These are phyloP conservation scores for Cercospora zeae-maydis DNA, from an alignment of 2,329 filamentous ascomycete genomes.

Conservation along the genomic window DNA sequence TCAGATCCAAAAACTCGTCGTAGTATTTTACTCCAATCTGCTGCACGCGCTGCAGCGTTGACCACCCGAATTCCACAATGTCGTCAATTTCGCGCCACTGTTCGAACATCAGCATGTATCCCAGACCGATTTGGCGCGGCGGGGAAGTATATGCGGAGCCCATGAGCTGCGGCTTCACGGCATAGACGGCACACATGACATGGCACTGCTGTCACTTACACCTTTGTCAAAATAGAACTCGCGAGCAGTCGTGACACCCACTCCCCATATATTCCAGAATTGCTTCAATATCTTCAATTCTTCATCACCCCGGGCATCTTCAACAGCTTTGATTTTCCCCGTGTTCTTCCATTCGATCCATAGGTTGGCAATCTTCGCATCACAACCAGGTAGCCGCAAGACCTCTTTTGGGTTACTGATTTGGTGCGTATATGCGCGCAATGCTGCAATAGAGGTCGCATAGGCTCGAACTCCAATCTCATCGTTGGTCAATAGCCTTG, in stretches of 20 bases:
- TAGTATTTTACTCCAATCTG: conserved; percentile 95
- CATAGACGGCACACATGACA: too few species aligned
- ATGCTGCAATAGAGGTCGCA: conserved; percentile 75
- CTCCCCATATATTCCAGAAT: conserved; percentile 91
- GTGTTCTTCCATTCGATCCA: conserved; percentile 70
- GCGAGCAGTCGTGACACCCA: conserved; percentile 74
- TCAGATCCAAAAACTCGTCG: conserved; percentile 71
- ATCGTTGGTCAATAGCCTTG: conserved; percentile 68
- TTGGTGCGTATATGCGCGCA: conserved; percentile 73
- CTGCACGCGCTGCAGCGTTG: conserved; percentile 69
- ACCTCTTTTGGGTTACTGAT: conserved; percentile 47
- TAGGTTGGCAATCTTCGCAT: conserved; percentile 71
- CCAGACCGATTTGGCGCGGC: too few species aligned
- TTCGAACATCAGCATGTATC: background rate
- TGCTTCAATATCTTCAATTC: conserved; percentile 61
- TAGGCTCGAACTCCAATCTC: conserved; percentile 81
- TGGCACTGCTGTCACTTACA: background rate
- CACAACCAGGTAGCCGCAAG: conserved; percentile 68
- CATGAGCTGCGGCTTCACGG: too few species aligned
- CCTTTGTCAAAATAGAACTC: conserved; percentile 73
- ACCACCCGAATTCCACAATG: conserved; percentile 78
- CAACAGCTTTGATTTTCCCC: conserved; percentile 58
- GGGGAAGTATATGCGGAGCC: too few species aligned
- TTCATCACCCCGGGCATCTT: conserved; percentile 61
- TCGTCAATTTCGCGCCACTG: conserved; percentile 80